Evolutionary conservation across 768 basidiomycete species (phyloP).

Genomic region (Collybiopsis confluens): DNA sequence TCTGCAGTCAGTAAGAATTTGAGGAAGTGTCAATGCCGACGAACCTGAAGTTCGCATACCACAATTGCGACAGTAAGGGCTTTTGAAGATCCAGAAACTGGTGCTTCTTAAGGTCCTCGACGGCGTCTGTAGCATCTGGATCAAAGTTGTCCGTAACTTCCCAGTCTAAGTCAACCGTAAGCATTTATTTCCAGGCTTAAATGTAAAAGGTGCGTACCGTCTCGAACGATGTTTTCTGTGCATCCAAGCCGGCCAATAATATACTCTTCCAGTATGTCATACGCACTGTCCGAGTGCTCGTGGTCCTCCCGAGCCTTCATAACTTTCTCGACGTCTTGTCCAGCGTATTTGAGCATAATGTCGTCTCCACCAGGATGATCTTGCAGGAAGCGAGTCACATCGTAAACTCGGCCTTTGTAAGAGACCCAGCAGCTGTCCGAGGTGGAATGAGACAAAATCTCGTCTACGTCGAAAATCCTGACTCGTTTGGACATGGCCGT

Average conservation of each 20-base stretch:
- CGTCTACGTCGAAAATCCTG: constrained; percentile 70
- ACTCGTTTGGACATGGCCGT: constrained; percentile 58
- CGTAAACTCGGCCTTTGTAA: constrained; percentile 80
- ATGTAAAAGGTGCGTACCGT: constrained; percentile 48
- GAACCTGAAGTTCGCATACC: constrained; percentile 80
- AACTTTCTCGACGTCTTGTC: constrained; percentile 71
- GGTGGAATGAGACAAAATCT: constrained; percentile 62
- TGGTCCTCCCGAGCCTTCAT: constrained; percentile 85
- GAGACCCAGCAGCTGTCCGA: constrained; percentile 76
- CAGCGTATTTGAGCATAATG: constrained; percentile 76
- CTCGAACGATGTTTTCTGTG: constrained; percentile 69
- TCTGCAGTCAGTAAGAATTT: background rate
- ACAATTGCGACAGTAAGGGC: constrained; percentile 83
- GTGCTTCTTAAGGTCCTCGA: constrained; percentile 81
- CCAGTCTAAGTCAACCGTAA: constrained; percentile 56
- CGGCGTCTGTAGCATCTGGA: constrained; percentile 83
- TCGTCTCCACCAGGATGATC: constrained; percentile 98
- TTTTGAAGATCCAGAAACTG: constrained; percentile 87
- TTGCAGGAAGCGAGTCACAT: constrained; percentile 76
- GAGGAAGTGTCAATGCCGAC: constrained; percentile 14
- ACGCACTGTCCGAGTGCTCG: constrained; percentile 88
- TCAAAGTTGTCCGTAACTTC: constrained; percentile 86
- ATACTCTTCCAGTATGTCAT: constrained; percentile 88
- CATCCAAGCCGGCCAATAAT: constrained; percentile 77
- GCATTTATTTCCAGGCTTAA: background rate